Base-by-base conservation (phyloP, 73 alveolate species). In the Uronychia binucleata region DNA sequence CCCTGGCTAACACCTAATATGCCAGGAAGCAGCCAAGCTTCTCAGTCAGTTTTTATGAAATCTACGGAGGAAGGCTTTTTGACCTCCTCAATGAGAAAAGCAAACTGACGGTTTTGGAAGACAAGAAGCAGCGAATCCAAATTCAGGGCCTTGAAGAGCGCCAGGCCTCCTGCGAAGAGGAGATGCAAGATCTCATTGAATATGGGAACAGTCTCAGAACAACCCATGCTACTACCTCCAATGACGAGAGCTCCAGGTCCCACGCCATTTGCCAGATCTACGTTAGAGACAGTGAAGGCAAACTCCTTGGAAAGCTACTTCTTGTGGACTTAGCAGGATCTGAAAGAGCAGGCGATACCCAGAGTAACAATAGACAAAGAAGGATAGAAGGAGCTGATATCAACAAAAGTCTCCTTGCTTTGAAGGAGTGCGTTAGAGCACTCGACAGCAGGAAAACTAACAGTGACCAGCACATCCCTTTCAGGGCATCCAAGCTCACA, bases 351-450 rank as follows among this genome's bases (percentile, higher is more conserved):
- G 86, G 97, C 26, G 99, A 98, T 80, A 88, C 98, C 27, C 91
- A 93, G 87, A 87, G 98, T 75, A 96, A 97, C 84, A 97, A 96
- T 84, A 92, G 97, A 77, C 93, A 94, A 77, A 86, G 99, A 84
- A 79, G 97, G 59, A 79, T 91, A 33, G 99, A 97, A 88, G 99
- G 99, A 1, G 99, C 99, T 13, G 99, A 97, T 84, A 97, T 97
- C 79, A 97, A 97, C 90, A 96, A 96, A 83, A 93, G 98, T 79
- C 94, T 97, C 75, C 88, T 97, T 57, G 99, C 99, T 0, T 82
- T 97, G 28, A 97, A 91, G 90, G 99, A 97, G 74, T 97, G 99
- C 82, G 93, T 97, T 60, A 96, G 99, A 89, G 99, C 99, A 33
- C 87, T 97, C 86, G 98, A 95, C 79, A 85, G 94, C 8, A 58